These are phyloP conservation scores for Nepenthes gracilis DNA, from an alignment of 148 eudicot species.

Conservation along the genomic window DNA sequence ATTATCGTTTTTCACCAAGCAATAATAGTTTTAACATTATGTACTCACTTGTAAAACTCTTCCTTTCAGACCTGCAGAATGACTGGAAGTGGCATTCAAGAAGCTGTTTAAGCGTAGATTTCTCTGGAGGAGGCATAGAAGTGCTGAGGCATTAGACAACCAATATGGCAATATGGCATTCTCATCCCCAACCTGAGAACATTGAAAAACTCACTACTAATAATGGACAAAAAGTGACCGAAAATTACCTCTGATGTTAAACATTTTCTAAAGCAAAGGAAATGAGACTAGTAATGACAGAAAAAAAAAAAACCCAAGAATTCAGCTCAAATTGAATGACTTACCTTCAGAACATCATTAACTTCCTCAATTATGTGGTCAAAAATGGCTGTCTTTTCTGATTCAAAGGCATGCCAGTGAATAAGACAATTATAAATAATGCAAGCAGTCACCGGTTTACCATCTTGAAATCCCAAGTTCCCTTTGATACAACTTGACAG, in stretches of 20 bases:
- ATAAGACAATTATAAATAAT: slow-evolving; percentile 86
- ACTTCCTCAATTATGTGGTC: slow-evolving; percentile 83
- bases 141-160: slow-evolving; percentile 89
- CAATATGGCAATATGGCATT: slow-evolving; percentile 76
- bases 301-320: background rate
- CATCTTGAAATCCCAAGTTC: slow-evolving; percentile 86
- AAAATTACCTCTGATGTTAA: slow-evolving; percentile 1
- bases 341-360: slow-evolving; percentile 72
- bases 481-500: slow-evolving; percentile 83
- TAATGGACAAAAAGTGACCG: background rate
- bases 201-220: background rate
- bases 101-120: slow-evolving; percentile 84
- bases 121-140: slow-evolving; percentile 83
- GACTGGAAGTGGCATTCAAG: slow-evolving; percentile 56
- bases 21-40: background rate
- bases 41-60: slow-evolving; percentile 58
- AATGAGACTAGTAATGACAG: background rate
- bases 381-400: slow-evolving; percentile 93
- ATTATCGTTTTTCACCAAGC: background rate
- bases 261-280: background rate
- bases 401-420: slow-evolving; percentile 93
- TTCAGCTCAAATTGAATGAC: slow-evolving; percentile 4
- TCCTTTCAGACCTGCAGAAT: slow-evolving; percentile 61
- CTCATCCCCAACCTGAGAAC: slow-evolving; percentile 70
- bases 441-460: slow-evolving; percentile 91